These are phyloP conservation scores for Phylloporus scabripes DNA, from an alignment of 768 basidiomycete genomes.

Conservation along the genomic window DNA sequence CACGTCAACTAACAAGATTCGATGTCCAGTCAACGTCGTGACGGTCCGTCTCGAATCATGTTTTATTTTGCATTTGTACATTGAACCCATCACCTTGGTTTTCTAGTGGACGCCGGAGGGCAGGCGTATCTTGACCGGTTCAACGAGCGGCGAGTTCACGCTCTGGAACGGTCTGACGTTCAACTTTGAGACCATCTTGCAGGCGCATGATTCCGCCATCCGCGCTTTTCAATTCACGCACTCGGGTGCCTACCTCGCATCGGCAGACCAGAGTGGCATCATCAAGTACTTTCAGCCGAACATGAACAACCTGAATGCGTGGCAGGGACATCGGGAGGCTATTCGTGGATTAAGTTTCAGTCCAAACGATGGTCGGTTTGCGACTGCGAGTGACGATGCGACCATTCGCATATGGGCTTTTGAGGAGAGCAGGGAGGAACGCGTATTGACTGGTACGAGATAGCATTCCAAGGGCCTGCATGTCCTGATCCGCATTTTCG, in stretches of 20 bases:
- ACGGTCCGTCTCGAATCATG: slow-evolving; percentile 52
- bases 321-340: slow-evolving; percentile 91
- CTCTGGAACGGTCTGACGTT: slow-evolving; percentile 99
- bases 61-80: background rate
- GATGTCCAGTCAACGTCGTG: slow-evolving; percentile 95
- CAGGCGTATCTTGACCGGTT: slow-evolving; percentile 88
- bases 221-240: slow-evolving; percentile 88
- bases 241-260: slow-evolving; percentile 88
- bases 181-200: slow-evolving; percentile 99
- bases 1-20: slow-evolving; percentile 97
- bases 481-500: slow-evolving; percentile 9
- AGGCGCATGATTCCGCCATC: slow-evolving; percentile 94
- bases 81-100: slow-evolving; percentile 1
- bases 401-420: slow-evolving; percentile 95
- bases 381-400: slow-evolving; percentile 93
- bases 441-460: slow-evolving; percentile 66
- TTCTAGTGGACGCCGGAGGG: slow-evolving; percentile 95
- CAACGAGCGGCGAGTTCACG: slow-evolving; percentile 96
- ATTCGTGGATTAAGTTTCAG: slow-evolving; percentile 89
- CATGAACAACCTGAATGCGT: slow-evolving; percentile 96
- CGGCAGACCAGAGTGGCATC: slow-evolving; percentile 86
- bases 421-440: slow-evolving; percentile 85
- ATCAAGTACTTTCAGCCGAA: slow-evolving; percentile 99
- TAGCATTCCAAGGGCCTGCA: background rate
- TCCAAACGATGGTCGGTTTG: slow-evolving; percentile 88